Conservation (phyloP, 352 stramenopile species). For the Stramenopiles sp. region DNA sequence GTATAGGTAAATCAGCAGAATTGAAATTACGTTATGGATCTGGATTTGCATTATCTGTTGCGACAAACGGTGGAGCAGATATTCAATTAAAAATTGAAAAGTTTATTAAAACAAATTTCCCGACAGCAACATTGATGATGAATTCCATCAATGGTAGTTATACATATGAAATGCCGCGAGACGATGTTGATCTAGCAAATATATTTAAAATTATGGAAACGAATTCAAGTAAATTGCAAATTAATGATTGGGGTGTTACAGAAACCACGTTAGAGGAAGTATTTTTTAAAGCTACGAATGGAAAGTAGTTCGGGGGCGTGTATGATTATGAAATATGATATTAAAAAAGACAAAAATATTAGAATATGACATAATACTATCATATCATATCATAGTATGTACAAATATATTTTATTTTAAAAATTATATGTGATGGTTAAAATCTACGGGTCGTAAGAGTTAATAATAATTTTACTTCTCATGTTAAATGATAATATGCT, state of each 20-base stretch:
- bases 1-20: constrained; percentile 14
- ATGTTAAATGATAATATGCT: too few relatives aligned
- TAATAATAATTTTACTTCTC: too few relatives aligned
- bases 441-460: too few relatives aligned
- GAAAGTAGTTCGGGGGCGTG: not conserved
- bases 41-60: constrained; percentile 2
- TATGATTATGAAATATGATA: not conserved
- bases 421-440: too few relatives aligned
- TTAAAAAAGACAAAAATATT: too few relatives aligned
- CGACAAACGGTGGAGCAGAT: not conserved
- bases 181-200: not conserved
- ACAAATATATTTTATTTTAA: too few relatives aligned
- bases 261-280: constrained; percentile 5
- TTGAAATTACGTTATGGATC: constrained; percentile 19
- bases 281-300: not conserved
- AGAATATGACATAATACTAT: too few relatives aligned
- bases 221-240: not conserved
- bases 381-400: too few relatives aligned
- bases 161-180: not conserved
- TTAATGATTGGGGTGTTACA: not conserved
- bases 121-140: not conserved
- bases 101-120: not conserved
- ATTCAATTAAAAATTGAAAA: not conserved
- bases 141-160: not conserved
- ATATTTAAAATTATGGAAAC: not conserved